These are phyloP conservation scores for Mycena kentingensis DNA, from an alignment of 768 basidiomycete genomes.

Conservation along the genomic window DNA sequence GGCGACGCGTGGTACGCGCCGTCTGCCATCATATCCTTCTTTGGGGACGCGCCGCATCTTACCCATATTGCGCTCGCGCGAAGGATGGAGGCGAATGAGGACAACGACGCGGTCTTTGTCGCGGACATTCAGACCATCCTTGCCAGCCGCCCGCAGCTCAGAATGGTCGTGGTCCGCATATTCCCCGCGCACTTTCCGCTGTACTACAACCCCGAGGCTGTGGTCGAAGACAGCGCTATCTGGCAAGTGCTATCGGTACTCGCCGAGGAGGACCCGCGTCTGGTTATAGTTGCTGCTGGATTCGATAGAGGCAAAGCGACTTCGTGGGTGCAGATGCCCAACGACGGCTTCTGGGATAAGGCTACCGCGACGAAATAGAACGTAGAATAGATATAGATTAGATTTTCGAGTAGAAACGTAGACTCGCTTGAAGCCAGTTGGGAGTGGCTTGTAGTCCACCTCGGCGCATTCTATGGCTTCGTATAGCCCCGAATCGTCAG, in stretches of 20 bases:
- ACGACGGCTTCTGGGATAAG: constrained; percentile 14
- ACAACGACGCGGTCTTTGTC: constrained; percentile 42
- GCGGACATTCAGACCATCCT: constrained; percentile 36
- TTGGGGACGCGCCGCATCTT: constrained; percentile 38
- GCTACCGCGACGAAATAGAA: neutral
- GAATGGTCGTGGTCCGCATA: constrained; percentile 31
- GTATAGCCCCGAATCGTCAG: too few species aligned
- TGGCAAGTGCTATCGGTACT: constrained; percentile 15
- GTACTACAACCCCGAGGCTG: constrained; percentile 1
- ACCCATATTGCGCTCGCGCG: constrained; percentile 44
- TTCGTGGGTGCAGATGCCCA: constrained; percentile 1
- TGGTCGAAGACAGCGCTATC: constrained; percentile 10
- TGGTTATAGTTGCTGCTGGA: constrained; percentile 20
- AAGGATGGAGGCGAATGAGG: constrained; percentile 41
- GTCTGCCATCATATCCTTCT: constrained; percentile 32
- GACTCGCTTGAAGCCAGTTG: too few species aligned
- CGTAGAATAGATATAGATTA: neutral
- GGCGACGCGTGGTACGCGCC: constrained; percentile 39
- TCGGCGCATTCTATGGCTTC: too few species aligned
- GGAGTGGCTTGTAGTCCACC: too few species aligned
- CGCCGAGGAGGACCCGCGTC: constrained; percentile 15
- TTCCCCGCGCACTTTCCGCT: constrained; percentile 23
- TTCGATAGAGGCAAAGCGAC: constrained; percentile 5
- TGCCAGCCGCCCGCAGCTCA: constrained; percentile 29
- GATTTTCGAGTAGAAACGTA: neutral